Evolutionary conservation across 352 stramenopile genomes (phyloP), one percentile per base, ranked within the genome.

Genomic region (Phytopythium ostracodes): DNA sequence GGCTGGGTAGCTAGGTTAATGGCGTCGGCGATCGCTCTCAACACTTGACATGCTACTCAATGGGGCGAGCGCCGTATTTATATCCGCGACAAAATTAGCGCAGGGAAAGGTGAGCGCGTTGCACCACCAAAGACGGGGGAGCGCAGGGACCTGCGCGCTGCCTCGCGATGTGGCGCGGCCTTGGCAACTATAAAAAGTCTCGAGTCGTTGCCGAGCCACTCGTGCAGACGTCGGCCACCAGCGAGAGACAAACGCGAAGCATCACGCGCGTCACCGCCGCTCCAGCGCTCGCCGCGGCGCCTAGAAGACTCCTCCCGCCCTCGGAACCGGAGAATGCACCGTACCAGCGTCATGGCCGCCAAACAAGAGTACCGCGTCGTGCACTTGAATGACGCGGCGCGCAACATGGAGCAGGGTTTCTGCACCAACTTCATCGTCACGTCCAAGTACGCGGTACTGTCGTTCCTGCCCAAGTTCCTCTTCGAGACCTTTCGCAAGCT

Each of bases 351-450:
- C n/a, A 49, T 49, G 67, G 57, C 64, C 36, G 25, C 69, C 20
- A 54, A 42, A 44, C 38, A 59, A 22, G 71, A 84, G 52, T 89
- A 87, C 46, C 81, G 81, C 35, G 44, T 84, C 25, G 82, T 93
- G 46, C 72, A 89, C 43, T 46, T 94, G 17, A 88, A 89, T 51
- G 66, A 87, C 31, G 22, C 63, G n/a, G 27, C 60, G n/a, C 68
- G 72, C 53, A 94, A 94, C 46, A 65, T 61, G 17, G 74, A 81
- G 60, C 69, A 75, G 38, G 73, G 72, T 33, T 94, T 87, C 71
- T 91, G 81, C 68, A 75, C 81, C 77, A 98, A 98, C 71, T 86
- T 94, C 60, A 90, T 98, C 59, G 70, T 92, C 25, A 98, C 92
- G 46, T 94, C 77, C 67, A 98, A 97, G 76, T 98, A 98, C 78